Percentiles rank a stretch among this genome's conserved stretches.
These are phyloP conservation scores for Penicillium verrucosum DNA, from an alignment of 2,329 filamentous ascomycete species.

Conservation along the genomic window DNA sequence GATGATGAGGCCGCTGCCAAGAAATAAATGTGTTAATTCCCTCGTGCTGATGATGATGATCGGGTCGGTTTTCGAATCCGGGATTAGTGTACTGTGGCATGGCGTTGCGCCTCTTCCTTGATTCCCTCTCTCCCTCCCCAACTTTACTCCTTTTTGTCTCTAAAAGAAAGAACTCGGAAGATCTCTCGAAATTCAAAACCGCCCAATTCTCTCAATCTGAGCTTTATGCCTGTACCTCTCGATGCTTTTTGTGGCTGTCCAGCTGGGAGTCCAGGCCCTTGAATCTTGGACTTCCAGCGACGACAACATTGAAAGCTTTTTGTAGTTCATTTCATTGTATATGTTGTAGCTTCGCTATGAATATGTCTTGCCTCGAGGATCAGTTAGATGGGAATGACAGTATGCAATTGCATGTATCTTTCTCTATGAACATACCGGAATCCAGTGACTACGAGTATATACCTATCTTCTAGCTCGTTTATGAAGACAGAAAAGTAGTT, in stretches of 20 bases:
- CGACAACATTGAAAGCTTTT: background rate
- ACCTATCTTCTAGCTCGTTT: background rate
- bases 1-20: constrained; percentile 60
- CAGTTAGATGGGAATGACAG: background rate
- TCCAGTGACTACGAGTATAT: background rate
- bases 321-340: background rate
- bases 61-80: constrained; percentile 37
- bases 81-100: constrained; percentile 38
- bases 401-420: background rate
- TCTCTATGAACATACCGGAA: background rate
- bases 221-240: constrained; percentile 2
- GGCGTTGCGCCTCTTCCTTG: constrained; percentile 36
- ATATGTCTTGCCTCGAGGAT: too few relatives aligned
- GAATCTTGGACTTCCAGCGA: background rate
- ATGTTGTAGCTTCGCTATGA: background rate
- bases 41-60: constrained; percentile 39
- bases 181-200: constrained; percentile 38
- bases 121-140: constrained; percentile 21
- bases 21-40: constrained; percentile 46
- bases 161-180: constrained; percentile 38
- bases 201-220: constrained; percentile 29
- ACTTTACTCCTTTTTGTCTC: constrained; percentile 29
- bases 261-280: background rate
- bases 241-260: constrained; percentile 2
- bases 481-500: background rate